Conservation (phyloP, 106 monocot species). For the Dioscorea zingiberensis region DNA sequence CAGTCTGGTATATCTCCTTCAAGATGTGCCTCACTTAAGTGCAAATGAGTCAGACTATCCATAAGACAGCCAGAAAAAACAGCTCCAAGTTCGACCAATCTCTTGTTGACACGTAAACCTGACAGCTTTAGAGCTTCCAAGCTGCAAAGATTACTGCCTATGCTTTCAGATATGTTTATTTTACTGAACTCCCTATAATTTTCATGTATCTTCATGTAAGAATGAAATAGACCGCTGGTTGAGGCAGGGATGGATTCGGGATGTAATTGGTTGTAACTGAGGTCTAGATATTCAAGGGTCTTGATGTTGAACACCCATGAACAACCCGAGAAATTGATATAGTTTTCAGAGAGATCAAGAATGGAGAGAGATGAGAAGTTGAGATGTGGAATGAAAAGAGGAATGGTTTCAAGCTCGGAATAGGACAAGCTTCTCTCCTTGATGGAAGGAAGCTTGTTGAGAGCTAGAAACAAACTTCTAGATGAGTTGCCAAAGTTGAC, state of each 20-base stretch:
- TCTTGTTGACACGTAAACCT: background rate
- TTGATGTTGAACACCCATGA: constrained; percentile 14
- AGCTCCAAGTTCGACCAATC: background rate
- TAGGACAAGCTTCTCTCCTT: background rate
- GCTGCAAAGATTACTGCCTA: background rate
- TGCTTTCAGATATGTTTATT: background rate
- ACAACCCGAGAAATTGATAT: background rate
- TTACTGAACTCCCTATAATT: background rate
- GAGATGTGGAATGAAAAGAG: constrained; percentile 4
- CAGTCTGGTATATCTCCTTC: background rate
- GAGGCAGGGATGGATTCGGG: no score
- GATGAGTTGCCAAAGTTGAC: constrained; percentile 1
- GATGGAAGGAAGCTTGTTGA: constrained; percentile 9
- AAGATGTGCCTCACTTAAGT: background rate
- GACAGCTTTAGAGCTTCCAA: background rate
- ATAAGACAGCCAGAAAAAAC: background rate
- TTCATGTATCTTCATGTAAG: background rate
- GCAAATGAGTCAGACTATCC: background rate
- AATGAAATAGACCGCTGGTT: no score
- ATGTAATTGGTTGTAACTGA: background rate
- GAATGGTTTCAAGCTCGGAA: constrained; percentile 3
- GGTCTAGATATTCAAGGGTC: background rate
- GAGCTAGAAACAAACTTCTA: constrained; percentile 2
- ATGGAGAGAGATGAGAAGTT: constrained; percentile 18
- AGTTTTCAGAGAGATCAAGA: constrained; percentile 14